phyloP scores from a whole-genome alignment of 192 early-diverging fungal species.

The Dissophora globulifera region DNA sequence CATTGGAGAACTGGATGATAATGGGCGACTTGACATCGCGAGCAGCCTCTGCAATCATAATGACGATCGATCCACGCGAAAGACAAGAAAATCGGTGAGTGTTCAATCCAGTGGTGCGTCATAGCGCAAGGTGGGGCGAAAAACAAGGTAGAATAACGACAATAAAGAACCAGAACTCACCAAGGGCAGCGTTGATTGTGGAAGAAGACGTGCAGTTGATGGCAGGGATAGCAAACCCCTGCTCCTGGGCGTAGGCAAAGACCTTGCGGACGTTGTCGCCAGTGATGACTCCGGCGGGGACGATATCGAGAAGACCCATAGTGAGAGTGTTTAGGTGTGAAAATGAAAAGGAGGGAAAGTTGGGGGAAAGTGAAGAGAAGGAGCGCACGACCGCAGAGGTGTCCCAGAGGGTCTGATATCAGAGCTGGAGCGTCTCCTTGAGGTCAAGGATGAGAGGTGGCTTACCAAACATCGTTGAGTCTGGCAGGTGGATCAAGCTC shows the following conservation, averaged over 20 bases:
- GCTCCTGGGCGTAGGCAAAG: slow-evolving; percentile 76
- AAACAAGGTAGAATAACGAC: too few species aligned
- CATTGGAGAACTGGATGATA: slow-evolving; percentile 96
- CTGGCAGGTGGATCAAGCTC: too few species aligned
- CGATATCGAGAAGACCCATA: slow-evolving; percentile 85
- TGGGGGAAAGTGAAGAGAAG: too few species aligned
- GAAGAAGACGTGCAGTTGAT: slow-evolving; percentile 96
- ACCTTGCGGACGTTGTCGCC: slow-evolving; percentile 92
- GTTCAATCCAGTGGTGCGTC: not conserved
- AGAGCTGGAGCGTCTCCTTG: too few species aligned
- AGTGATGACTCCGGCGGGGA: slow-evolving; percentile 92
- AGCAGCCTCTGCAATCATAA: slow-evolving; percentile 86
- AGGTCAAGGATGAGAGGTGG: too few species aligned
- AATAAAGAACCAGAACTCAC: slow-evolving; percentile 20
- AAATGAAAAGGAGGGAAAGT: not conserved
- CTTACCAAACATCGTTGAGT: too few species aligned
- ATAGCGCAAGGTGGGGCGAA: not conserved
- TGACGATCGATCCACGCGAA: too few species aligned
- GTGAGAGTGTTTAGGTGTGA: too few species aligned
- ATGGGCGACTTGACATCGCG: slow-evolving; percentile 92
- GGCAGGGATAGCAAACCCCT: slow-evolving; percentile 94
- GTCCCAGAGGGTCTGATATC: too few species aligned
- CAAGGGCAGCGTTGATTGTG: slow-evolving; percentile 89
- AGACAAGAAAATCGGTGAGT: not conserved
- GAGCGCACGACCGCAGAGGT: too few species aligned